Evolutionary conservation across 83 land plant species (phyloP).

Genomic region (Picea abies): DNA sequence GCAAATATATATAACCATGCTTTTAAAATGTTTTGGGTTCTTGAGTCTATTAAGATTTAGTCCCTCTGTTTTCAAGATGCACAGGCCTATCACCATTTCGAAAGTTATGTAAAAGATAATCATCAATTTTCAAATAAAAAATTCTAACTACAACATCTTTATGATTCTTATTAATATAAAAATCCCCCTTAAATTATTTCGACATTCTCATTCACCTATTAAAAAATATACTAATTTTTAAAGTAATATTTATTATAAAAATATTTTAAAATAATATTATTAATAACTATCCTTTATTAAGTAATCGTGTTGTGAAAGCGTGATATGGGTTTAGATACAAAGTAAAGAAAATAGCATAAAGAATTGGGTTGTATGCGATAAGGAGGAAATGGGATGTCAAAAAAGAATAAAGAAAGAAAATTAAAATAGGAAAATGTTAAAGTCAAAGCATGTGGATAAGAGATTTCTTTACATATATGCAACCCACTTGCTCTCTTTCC

Average conservation of each 20-base stretch:
- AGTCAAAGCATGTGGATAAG: constrained; percentile 1
- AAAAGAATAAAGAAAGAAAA: background rate
- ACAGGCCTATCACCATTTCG: too few relatives aligned
- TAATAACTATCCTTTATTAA: background rate
- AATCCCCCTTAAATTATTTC: too few relatives aligned
- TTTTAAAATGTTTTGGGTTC: too few relatives aligned
- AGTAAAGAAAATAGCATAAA: background rate
- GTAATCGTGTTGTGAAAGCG: background rate
- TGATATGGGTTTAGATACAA: background rate
- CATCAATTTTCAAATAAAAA: too few relatives aligned
- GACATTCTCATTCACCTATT: too few relatives aligned
- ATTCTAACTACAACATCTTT: too few relatives aligned
- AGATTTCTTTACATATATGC: background rate
- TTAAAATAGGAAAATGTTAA: background rate
- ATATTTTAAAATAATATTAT: background rate
- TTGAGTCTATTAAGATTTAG: too few relatives aligned
- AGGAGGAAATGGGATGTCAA: background rate
- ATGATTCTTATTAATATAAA: too few relatives aligned
- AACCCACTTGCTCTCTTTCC: constrained; percentile 6
- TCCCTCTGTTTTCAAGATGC: too few relatives aligned
- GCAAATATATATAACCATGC: too few relatives aligned
- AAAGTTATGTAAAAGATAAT: too few relatives aligned
- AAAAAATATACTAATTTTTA: too few relatives aligned
- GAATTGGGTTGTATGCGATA: background rate
- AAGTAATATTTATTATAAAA: background rate